Conservation (phyloP, 1,139 yeast genomes). For the Candida sanyaensis region DNA sequence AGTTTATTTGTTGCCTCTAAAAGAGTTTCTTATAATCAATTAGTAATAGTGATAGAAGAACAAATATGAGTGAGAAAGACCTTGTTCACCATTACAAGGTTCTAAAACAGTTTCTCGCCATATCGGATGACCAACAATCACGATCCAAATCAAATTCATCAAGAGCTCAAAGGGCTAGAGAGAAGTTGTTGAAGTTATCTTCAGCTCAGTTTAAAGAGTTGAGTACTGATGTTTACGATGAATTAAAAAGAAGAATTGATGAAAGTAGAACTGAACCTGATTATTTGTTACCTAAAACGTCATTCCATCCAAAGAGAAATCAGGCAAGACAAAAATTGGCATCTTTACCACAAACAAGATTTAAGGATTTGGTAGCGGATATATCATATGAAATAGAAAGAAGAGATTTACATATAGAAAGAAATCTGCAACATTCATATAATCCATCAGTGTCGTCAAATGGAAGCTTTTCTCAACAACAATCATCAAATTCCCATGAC, state of each 20-base stretch:
- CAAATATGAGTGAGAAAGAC: constrained; percentile 35
- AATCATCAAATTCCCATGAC: constrained; percentile 5
- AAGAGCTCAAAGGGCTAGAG: constrained; percentile 78
- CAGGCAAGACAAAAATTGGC: constrained; percentile 94
- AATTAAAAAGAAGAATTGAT: constrained; percentile 71
- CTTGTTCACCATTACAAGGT: constrained; percentile 50
- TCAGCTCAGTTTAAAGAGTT: constrained; percentile 86
- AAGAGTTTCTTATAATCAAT: not conserved
- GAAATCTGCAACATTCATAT: constrained; percentile 5
- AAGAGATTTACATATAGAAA: constrained; percentile 52
- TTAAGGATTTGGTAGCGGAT: constrained; percentile 89
- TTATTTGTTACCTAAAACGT: constrained; percentile 65
- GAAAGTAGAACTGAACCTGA: constrained; percentile 59
- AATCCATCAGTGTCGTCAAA: constrained; percentile 9
- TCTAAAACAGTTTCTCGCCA: constrained; percentile 53
- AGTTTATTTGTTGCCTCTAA: not conserved
- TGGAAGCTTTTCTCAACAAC: constrained; percentile 3
- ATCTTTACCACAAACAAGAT: constrained; percentile 76
- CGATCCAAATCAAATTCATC: constrained; percentile 49
- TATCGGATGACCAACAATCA: constrained; percentile 48
- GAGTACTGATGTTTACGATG: constrained; percentile 93
- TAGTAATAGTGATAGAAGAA: not conserved
- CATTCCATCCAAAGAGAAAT: constrained; percentile 90
- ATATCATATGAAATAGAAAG: constrained; percentile 85
- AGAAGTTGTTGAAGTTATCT: constrained; percentile 77